A percentile compares a stretch with the other conserved stretches of the same genome.
Evolutionary conservation across 352 stramenopile species (phyloP).

Genomic region (Globisporangium spinosum): DNA sequence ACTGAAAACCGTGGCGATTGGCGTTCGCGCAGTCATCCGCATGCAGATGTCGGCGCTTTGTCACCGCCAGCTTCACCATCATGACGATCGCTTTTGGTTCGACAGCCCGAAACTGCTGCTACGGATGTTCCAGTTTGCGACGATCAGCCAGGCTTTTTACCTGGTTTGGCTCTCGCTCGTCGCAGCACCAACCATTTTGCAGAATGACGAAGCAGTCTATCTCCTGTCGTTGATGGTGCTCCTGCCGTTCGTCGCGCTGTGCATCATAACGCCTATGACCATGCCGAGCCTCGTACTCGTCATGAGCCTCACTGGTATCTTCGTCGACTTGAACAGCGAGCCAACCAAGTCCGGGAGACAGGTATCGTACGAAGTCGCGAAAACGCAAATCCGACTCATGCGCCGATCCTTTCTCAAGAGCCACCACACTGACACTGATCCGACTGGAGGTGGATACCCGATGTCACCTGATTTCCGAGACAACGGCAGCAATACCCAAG

Average conservation of each 20-base stretch:
- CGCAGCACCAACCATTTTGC: constrained; percentile 40
- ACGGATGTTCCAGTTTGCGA: constrained; percentile 82
- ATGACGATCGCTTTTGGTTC: constrained; percentile 85
- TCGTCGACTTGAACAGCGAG: constrained; percentile 69
- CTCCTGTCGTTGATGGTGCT: constrained; percentile 62
- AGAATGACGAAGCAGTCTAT: constrained; percentile 21
- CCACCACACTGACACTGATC: constrained; percentile 45
- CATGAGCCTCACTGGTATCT: constrained; percentile 85
- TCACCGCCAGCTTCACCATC: constrained; percentile 75
- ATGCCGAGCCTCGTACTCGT: constrained; percentile 87
- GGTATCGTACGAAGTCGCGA: constrained; percentile 43
- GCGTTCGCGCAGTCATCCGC: constrained; percentile 66
- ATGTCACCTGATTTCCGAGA: background rate
- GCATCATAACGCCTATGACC: constrained; percentile 78
- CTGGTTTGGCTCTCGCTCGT: constrained; percentile 85
- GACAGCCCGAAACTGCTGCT: constrained; percentile 65
- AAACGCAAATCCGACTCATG: constrained; percentile 67
- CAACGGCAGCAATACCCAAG: background rate
- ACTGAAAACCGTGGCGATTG: constrained; percentile 56
- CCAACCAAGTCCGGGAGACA: constrained; percentile 14
- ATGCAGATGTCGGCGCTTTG: constrained; percentile 89
- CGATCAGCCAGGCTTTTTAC: constrained; percentile 84
- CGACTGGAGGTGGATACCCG: background rate
- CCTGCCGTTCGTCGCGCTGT: constrained; percentile 60
- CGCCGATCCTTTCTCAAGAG: constrained; percentile 66